Base-by-base conservation (phyloP, 2,329 filamentous ascomycete species). In the Bipolaris zeicola region DNA sequence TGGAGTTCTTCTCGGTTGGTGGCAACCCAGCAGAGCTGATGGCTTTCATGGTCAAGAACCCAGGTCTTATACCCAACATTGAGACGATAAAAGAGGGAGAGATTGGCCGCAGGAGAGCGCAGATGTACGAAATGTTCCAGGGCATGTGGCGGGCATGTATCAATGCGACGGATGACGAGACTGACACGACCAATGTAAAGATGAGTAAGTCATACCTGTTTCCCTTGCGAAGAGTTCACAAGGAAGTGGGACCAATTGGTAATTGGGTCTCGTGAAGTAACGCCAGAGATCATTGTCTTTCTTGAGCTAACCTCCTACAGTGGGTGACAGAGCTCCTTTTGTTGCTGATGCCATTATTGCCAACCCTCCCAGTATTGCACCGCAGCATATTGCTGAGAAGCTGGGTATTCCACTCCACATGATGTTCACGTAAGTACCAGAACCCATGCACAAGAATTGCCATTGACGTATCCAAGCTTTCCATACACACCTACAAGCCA, bases 21-120 rank as follows among this genome's bases (percentile, higher is more conserved):
- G 91, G 91, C 1, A 87, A 94, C 65, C 91, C 91, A 1, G 86
- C 88, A 0, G 89, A 93, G 73, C 79, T 95, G 1, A 94, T 94
- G 91, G 88, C 89, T 0, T 94, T 92, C 73, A 94, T 95, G 91
- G 89, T 93, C 33, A 92, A 92, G 77, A 92, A 94, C 66, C 89
- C 82, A 0, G 89, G 90, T 3, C 81, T 94, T 73, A 89, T 95
- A 2, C 90, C 91, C 0, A 89, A 83, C 1, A 78, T 93, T 22
- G 85, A 90, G 60, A 89, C 88, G 0, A 84, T 94, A 52, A 87
- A 85, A 60, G 84, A 87, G 1, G 90, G 90, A 3, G 90, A 94
- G 63, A 87, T 94, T 55, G 85, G 87, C 0, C 80, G 82, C 22
- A 80, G 89, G 28, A 80, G 91, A 37, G 82, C 84, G 4, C 83